phyloP scores from a whole-genome alignment of 129 eudicot genomes.

The Ambrosia trifida region DNA sequence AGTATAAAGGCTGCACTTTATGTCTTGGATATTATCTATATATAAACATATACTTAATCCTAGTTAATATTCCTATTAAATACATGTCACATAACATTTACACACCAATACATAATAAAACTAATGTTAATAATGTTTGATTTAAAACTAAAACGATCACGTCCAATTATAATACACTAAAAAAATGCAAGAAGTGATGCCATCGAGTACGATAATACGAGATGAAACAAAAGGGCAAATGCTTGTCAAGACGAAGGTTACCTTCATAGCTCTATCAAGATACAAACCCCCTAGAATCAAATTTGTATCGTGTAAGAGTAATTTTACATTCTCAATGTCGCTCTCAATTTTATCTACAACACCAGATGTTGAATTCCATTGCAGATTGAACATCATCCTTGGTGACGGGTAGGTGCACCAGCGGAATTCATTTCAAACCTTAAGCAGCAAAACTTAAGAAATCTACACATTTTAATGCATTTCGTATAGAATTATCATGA shows the following conservation, averaged over 20 bases:
- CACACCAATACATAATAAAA: too few species aligned
- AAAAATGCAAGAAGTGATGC: not conserved
- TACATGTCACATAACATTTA: too few species aligned
- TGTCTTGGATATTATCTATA: too few species aligned
- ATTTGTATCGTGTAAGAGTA: conserved; percentile 74
- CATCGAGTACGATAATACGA: conserved; percentile 4
- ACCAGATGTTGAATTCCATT: conserved; percentile 95
- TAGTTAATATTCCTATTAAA: too few species aligned
- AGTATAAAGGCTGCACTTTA: too few species aligned
- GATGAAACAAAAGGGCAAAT: conserved; percentile 5
- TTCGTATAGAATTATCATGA: not conserved
- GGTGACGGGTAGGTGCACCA: conserved; percentile 90
- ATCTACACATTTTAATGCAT: not conserved
- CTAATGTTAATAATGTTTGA: too few species aligned
- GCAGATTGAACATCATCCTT: conserved; percentile 85
- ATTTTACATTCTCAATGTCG: conserved; percentile 90
- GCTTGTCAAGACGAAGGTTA: conserved; percentile 26
- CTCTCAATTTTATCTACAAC: conserved; percentile 98
- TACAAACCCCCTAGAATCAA: conserved; percentile 77
- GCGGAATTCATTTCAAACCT: conserved; percentile 18
- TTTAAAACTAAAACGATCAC: too few species aligned
- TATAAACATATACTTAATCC: too few species aligned
- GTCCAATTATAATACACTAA: too few species aligned
- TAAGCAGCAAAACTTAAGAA: conserved; percentile 24
- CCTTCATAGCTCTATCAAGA: conserved; percentile 93